Base-by-base conservation (phyloP, 768 basidiomycete genomes). In the Trametes gibbosa region DNA sequence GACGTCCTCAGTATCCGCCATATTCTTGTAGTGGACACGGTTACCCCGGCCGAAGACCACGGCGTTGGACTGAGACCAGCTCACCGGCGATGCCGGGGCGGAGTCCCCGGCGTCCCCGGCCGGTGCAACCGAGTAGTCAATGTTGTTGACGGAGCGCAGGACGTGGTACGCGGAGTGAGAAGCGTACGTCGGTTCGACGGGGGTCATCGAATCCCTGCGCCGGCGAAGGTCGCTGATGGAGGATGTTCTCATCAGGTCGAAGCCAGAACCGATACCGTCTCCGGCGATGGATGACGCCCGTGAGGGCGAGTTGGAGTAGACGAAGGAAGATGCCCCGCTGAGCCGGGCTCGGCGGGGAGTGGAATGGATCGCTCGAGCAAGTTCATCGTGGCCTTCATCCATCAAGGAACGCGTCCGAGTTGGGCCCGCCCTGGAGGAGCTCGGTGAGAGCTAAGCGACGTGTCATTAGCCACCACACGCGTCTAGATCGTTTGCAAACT, bases 31-130 rank as follows among this genome's bases (percentile, higher is more conserved):
- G 63, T 84, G 76, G 13, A 86, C 76, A 14, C 84, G 74, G 64
- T 84, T 84, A 8, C 79, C 79, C 3, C 82, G 80, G 35, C 76
- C 77, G 65, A 82, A 82, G 57, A 79, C 79, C 19, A 82, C 65
- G 5, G 78, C 63, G 63, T 79, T 80, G 24, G 75, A 65, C 5
- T 69, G 50, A 1, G 81, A 82, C 70, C 78, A 82, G 35, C 73
- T 69, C 50, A 67, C 73, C n/a, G 74, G 74, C 58, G 66, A 45
- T 37, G 34, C 58, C 47, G 60, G 56, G n/a, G 43, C 47, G 29
- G 56, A 35, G 27, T 53, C 61, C 8, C 61, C 35, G 37, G 63
- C 59, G 27, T 49, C 62, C 56, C 32, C 48, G 53, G 34, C 57
- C 49, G 55, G 53, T 40, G 61, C 40, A 41, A 51, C 55, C 37